Conservation (phyloP, 495 filamentous ascomycete genomes). For the Talaromyces trachyspermus region DNA sequence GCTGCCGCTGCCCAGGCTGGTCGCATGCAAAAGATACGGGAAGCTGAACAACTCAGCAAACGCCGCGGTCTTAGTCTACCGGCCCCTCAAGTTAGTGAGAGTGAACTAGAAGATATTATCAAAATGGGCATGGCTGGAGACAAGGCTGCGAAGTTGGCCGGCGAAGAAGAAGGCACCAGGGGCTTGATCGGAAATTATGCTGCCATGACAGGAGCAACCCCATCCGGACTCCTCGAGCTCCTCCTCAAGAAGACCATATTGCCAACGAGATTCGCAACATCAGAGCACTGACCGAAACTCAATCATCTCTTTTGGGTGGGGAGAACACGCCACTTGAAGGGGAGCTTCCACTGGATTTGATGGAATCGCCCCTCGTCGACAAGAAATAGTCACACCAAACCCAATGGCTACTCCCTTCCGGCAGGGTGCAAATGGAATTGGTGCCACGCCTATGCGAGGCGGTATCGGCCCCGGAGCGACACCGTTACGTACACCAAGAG, state of each 20-base stretch:
- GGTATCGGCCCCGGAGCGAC: conserved; percentile 64
- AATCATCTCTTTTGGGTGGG: conserved; percentile 90
- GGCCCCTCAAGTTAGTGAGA: conserved; percentile 82
- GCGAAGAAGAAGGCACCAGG: conserved; percentile 75
- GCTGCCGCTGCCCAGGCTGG: conserved; percentile 91
- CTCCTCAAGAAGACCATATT: conserved; percentile 88
- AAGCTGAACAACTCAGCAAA: conserved; percentile 95
- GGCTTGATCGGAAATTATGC: conserved; percentile 82
- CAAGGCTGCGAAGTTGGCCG: conserved; percentile 67
- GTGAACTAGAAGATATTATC: conserved; percentile 93
- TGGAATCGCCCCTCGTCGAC: conserved; percentile 71
- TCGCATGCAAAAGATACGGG: conserved; percentile 90
- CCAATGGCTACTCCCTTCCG: conserved; percentile 89
- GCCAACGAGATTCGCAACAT: conserved; percentile 97
- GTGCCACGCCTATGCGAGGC: conserved; percentile 60
- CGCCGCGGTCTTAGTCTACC: conserved; percentile 72
- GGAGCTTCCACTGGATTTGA: conserved; percentile 81
- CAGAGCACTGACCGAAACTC: conserved; percentile 82
- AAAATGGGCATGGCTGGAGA: conserved; percentile 97
- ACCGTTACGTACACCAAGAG: conserved; percentile 83
- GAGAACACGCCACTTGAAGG: conserved; percentile 84
- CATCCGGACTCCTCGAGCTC: conserved; percentile 83
- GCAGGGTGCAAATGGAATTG: conserved; percentile 56
- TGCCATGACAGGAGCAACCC: conserved; percentile 74
- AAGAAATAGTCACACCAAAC: conserved; percentile 82